Evolutionary conservation across 2,329 filamentous ascomycete species (phyloP), one percentile per base, ranked within the genome.

Genomic region (Xylariaceae sp.): DNA sequence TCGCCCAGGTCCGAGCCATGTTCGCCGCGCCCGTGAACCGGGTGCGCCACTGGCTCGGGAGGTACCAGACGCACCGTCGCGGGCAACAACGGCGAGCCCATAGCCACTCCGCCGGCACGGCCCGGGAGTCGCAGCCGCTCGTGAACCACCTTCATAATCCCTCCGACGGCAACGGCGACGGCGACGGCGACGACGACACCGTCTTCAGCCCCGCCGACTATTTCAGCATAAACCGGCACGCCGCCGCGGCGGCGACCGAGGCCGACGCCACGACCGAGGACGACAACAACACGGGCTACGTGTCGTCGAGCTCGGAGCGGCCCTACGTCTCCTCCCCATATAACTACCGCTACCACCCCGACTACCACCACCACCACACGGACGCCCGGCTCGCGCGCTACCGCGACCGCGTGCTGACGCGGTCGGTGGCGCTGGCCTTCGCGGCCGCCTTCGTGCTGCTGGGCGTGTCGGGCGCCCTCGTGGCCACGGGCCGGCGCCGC

Each of bases 401-500:
- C 44, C 65, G 71, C 18, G 77, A 81, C 45, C 60, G 60, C 11
- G 62, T 76, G 3, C 65, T 83, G 5, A 67, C 70, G 36, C 69
- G 65, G 45, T 65, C 63, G 19, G 74, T 71, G 11, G 45, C 73
- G 11, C 63, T 64, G 25, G 68, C 68, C 28, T 79, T 83, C 42
- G 58, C 63, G 2, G 68, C 75, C 0, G 72, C 83, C 0, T 68
- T 80, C 22, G 56, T 79, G 5, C 67, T 90, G 7, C 68, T 87
- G 22, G 55, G 70, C 30, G 69, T 90, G 19, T 74, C 82, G 0
- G 67, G 67, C 23, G 65, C 82, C 8, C 70, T 92, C 23, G 75
- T 83, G 19, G 60, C 66, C 11, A 84, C 84, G 1, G 83, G 83
- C 7, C 69, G 74, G 29, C 79, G 77, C 51, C 81, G 74, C 53